These are phyloP conservation scores for Yamadazyma mexicana DNA, from an alignment of 1,139 yeast species.

Conservation along the genomic window DNA sequence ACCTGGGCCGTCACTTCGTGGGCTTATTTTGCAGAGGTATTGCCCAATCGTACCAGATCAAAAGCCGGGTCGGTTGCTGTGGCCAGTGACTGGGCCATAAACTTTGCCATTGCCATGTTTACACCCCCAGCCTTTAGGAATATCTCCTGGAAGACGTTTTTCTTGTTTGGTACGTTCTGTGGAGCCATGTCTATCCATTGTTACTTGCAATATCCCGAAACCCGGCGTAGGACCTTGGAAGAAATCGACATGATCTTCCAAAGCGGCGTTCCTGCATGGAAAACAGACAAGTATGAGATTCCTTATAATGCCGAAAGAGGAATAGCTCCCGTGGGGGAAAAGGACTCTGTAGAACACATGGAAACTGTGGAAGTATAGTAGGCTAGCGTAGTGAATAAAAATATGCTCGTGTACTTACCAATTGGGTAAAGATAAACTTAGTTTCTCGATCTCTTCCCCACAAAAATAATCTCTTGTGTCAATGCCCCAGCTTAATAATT, in stretches of 20 bases:
- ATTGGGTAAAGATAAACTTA: no score
- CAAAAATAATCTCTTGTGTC: neutral
- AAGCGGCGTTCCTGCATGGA: conserved; percentile 62
- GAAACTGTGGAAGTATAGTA: no score
- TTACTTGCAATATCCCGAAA: conserved; percentile 61
- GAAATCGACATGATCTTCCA: conserved; percentile 62
- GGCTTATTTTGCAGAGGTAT: conserved; percentile 50
- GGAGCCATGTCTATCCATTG: conserved; percentile 54
- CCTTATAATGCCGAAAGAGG: no score
- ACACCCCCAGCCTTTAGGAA: conserved; percentile 31
- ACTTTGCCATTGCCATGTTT: conserved; percentile 46
- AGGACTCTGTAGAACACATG: no score
- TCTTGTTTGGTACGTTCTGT: conserved; percentile 46
- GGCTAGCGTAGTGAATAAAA: no score
- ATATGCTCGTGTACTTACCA: no score
- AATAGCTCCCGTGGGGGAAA: no score
- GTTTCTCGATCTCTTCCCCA: neutral
- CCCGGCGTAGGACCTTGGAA: conserved; percentile 59
- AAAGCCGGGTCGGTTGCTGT: conserved; percentile 52
- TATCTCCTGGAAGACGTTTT: conserved; percentile 46
- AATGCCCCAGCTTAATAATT: conserved; percentile 2
- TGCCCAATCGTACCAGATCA: conserved; percentile 53
- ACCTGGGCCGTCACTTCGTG: conserved; percentile 63
- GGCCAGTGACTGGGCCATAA: conserved; percentile 48
- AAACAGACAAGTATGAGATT: no score